phyloP scores from a whole-genome alignment of 2,329 filamentous ascomycete genomes.

The Sphaerostilbella broomeana region DNA sequence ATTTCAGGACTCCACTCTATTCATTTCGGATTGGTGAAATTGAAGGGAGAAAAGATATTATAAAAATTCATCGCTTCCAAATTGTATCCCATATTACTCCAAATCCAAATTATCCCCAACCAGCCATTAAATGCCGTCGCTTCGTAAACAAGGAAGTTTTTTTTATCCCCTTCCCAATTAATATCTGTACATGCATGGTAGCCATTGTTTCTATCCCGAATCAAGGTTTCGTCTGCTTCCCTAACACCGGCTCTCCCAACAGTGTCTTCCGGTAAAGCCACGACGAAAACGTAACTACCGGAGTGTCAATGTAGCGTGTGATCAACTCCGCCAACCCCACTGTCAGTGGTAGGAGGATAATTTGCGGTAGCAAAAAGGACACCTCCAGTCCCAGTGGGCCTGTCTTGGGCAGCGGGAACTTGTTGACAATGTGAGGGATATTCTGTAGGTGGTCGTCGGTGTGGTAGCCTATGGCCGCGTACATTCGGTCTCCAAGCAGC shows the following conservation, averaged over 20 bases:
- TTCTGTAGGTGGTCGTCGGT: conserved; percentile 41
- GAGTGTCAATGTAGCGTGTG: conserved; percentile 52
- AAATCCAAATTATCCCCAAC: no score
- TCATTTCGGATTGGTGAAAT: no score
- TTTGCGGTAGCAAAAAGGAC: conserved; percentile 51
- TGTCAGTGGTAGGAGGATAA: conserved; percentile 54
- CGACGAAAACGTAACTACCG: conserved; percentile 49
- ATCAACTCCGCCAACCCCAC: conserved; percentile 51
- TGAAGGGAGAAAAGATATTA: no score
- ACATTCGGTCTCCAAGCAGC: conserved; percentile 56
- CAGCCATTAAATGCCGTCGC: no score
- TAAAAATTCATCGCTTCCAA: no score
- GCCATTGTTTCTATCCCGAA: neutral
- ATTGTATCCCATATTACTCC: no score
- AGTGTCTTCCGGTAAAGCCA: conserved; percentile 43
- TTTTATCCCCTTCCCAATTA: no score
- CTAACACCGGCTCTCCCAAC: conserved; percentile 4
- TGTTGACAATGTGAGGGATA: conserved; percentile 51
- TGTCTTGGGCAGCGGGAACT: conserved; percentile 44
- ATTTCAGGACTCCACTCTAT: no score
- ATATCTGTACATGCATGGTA: neutral
- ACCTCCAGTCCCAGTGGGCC: conserved; percentile 57
- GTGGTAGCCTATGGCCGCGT: conserved; percentile 52
- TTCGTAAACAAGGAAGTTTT: no score
- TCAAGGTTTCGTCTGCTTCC: conserved; percentile 12